A percentile compares a stretch with the other conserved stretches of the same genome.
These are phyloP conservation scores for Gentiana dahurica DNA, from an alignment of 257 asterid genomes.

Conservation along the genomic window DNA sequence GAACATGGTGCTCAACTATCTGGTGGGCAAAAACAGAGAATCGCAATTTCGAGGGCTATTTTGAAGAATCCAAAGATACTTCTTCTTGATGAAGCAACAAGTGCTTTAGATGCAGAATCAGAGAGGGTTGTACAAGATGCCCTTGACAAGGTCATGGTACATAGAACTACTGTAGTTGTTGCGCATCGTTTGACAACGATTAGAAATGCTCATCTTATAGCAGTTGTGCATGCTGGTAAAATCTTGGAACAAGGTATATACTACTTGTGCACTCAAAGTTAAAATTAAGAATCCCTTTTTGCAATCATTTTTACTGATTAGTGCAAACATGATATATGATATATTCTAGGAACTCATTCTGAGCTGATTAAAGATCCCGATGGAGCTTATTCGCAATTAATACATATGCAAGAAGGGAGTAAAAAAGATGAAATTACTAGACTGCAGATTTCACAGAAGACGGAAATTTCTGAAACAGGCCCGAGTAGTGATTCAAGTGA, in stretches of 20 bases:
- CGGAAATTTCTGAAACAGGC: slow-evolving; percentile 23
- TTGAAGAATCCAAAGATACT: slow-evolving; percentile 67
- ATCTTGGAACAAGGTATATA: slow-evolving; percentile 58
- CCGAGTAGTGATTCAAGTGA: slow-evolving; percentile 44
- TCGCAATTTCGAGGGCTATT: slow-evolving; percentile 80
- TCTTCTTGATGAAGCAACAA: slow-evolving; percentile 88
- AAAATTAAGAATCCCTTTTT: no score
- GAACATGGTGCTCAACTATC: slow-evolving; percentile 79
- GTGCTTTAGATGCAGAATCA: slow-evolving; percentile 77
- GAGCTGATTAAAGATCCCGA: slow-evolving; percentile 51
- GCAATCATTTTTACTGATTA: no score
- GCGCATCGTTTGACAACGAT: slow-evolving; percentile 78
- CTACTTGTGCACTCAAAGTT: no score
- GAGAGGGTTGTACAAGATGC: slow-evolving; percentile 72
- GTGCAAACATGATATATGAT: no score
- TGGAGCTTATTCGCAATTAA: slow-evolving; percentile 64
- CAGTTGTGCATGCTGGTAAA: slow-evolving; percentile 62
- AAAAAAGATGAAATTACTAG: slow-evolving; percentile 20
- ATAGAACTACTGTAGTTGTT: slow-evolving; percentile 69
- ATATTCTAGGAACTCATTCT: slow-evolving; percentile 51
- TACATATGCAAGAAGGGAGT: slow-evolving; percentile 53
- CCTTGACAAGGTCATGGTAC: slow-evolving; percentile 58
- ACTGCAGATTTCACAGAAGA: slow-evolving; percentile 7
- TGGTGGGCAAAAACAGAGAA: slow-evolving; percentile 82
- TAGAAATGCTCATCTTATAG: slow-evolving; percentile 73